A percentile compares a stretch with the other conserved stretches of the same genome.
phyloP scores from a whole-genome alignment of 2,329 filamentous ascomycete species.

The Diplocarpon mali region DNA sequence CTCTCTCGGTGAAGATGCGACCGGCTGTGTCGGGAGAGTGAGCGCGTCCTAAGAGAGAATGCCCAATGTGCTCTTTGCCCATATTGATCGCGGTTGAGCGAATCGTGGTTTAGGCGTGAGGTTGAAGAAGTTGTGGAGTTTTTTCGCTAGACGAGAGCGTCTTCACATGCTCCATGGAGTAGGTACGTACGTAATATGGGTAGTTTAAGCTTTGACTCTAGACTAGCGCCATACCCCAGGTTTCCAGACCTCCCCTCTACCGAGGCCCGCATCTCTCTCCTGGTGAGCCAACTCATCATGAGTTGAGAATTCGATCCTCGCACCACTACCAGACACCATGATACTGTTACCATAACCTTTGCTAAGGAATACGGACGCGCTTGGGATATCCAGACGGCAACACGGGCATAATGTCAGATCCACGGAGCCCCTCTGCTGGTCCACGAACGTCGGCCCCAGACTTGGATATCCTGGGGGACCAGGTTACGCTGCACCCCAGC shows the following conservation, averaged over 20 bases:
- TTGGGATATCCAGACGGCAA: background rate
- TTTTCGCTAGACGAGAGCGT: background rate
- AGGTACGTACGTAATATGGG: too few relatives aligned
- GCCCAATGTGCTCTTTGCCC: slow-evolving; percentile 31
- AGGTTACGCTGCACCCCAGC: slow-evolving; percentile 64
- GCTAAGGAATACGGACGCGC: background rate
- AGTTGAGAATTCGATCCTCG: slow-evolving; percentile 5
- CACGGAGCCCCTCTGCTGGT: slow-evolving; percentile 10
- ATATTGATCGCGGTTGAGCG: slow-evolving; percentile 6
- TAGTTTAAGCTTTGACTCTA: background rate
- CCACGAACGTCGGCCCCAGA: slow-evolving; percentile 52
- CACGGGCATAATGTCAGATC: slow-evolving; percentile 28
- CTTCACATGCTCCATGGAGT: slow-evolving; percentile 13
- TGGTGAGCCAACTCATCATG: background rate
- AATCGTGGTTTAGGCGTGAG: background rate
- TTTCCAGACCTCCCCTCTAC: slow-evolving; percentile 3
- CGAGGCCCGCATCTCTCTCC: background rate
- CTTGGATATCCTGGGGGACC: slow-evolving; percentile 63
- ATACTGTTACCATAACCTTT: slow-evolving; percentile 9
- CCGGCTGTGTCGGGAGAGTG: slow-evolving; percentile 63
- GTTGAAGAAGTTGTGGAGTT: background rate
- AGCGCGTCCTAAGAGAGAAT: slow-evolving; percentile 61
- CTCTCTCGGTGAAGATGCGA: slow-evolving; percentile 69
- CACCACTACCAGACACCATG: slow-evolving; percentile 5
- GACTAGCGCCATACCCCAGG: slow-evolving; percentile 4